Evolutionary conservation across 2,329 filamentous ascomycete species (phyloP), one percentile per base, ranked within the genome.

Genomic region (Microsporum canis): DNA sequence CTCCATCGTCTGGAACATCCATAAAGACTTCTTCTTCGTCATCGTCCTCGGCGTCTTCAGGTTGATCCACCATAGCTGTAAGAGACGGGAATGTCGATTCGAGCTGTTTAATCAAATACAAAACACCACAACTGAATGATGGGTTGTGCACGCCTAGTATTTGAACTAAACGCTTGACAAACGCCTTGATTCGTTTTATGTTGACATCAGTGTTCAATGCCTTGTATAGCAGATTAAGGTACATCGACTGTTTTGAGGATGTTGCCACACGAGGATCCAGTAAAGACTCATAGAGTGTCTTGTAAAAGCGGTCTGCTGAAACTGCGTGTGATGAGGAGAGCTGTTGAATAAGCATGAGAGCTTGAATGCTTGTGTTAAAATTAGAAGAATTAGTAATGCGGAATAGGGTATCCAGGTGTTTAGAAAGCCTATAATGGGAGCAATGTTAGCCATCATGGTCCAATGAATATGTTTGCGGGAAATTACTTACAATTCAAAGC

Each of bases 321-420:
- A 92, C 80, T 68, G 91, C 87, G 71, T 94, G 90, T 2, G 86
- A 84, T 1, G 85, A 80, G 0, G 91, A 89, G 33, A 99, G 82
- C 72, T 97, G 94, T 72, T 97, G 94, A 66, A 99, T 95, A 56
- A 99, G 79, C 77, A 96, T 88, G 65, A 99, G 82, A 38, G 94
- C 92, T 75, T 99, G 94, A 41, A 99, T 89, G 71, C 91, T 94
- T 0, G 94, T 99, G 76, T 97, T 99, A 82, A 99, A 97, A 74
- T 99, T 99, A 61, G 92, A 90, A 0, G 92, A 97, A 75, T 99
- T 94, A 0, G 94, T 95, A 69, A 99, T 94, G 68, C 85, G 87
- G 81, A 96, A 99, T 31, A 99, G 82, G 2, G 92, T 96, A 71
- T 97, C 88, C 61, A 99, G 83, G 70, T 99, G 92, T 62, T 87